Percentiles rank a stretch among this genome's conserved stretches.
Conservation (phyloP, 2,329 filamentous ascomycete species). For the Ceratocystis huliohia region DNA sequence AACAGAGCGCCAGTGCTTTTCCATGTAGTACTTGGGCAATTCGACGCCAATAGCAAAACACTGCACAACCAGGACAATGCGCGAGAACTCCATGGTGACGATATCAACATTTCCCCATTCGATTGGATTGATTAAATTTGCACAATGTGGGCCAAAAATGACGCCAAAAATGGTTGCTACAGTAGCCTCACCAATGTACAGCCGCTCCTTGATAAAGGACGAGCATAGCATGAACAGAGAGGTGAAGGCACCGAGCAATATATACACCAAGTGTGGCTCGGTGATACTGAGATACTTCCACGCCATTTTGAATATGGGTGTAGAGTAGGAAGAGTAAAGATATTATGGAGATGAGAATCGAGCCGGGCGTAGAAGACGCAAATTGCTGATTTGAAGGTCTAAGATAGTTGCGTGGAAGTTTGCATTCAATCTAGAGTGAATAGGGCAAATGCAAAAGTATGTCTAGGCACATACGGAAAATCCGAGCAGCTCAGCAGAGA, state of each 20-base stretch:
- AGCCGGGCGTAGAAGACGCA: neutral
- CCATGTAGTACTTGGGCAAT: constrained; percentile 91
- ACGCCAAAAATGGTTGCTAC: constrained; percentile 80
- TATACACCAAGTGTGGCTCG: constrained; percentile 92
- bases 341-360: neutral
- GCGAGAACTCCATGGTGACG: constrained; percentile 77
- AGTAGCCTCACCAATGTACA: constrained; percentile 97
- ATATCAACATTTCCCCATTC: constrained; percentile 76
- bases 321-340: constrained; percentile 1
- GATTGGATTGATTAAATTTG: constrained; percentile 62
- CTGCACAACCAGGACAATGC: constrained; percentile 80
- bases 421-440: neutral
- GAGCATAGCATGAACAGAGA: constrained; percentile 97
- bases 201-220: constrained; percentile 91
- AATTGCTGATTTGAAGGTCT: neutral
- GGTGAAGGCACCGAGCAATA: constrained; percentile 95
- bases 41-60: constrained; percentile 88
- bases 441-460: neutral
- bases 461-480: neutral
- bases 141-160: constrained; percentile 77
- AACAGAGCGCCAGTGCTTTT: constrained; percentile 91
- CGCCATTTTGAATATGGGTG: constrained; percentile 40
- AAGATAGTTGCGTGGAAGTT: neutral
- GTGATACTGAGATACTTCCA: constrained; percentile 78
- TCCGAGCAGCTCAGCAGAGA: neutral